Percentiles rank a stretch among this genome's conserved stretches.
These are phyloP conservation scores for Capsicum rhomboideum DNA, from an alignment of 257 asterid species.

Conservation along the genomic window DNA sequence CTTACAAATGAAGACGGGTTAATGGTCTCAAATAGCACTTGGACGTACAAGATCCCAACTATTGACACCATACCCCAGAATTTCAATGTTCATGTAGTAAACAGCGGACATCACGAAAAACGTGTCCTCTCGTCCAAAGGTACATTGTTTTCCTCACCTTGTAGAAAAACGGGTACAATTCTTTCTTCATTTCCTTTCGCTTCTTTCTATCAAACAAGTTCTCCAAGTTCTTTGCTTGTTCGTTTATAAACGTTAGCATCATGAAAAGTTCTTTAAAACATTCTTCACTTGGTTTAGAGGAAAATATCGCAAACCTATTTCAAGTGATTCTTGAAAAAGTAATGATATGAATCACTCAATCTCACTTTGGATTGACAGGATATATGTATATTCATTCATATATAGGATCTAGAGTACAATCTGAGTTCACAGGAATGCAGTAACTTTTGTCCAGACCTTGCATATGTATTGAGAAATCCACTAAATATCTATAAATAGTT, in stretches of 20 bases:
- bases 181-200: not conserved
- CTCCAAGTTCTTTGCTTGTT: not conserved
- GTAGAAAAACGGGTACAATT: too few relatives aligned
- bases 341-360: not conserved
- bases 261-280: not conserved
- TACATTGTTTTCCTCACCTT: too few relatives aligned
- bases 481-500: too few relatives aligned
- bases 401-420: too few relatives aligned
- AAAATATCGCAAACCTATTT: too few relatives aligned
- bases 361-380: not conserved
- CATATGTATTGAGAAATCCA: too few relatives aligned
- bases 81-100: slow-evolving; percentile 57
- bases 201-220: not conserved
- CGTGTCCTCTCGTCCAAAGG: slow-evolving; percentile 81
- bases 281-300: not conserved
- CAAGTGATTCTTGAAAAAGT: too few relatives aligned
- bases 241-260: not conserved
- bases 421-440: too few relatives aligned
- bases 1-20: slow-evolving; percentile 39
- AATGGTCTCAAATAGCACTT: slow-evolving; percentile 44
- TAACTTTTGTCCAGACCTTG: not conserved
- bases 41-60: slow-evolving; percentile 84
- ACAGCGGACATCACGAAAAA: slow-evolving; percentile 48
- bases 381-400: not conserved
- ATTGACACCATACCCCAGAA: slow-evolving; percentile 58